Evolutionary conservation across 2,329 filamentous ascomycete genomes (phyloP).

Genomic region (Trichoderma pleuroti): DNA sequence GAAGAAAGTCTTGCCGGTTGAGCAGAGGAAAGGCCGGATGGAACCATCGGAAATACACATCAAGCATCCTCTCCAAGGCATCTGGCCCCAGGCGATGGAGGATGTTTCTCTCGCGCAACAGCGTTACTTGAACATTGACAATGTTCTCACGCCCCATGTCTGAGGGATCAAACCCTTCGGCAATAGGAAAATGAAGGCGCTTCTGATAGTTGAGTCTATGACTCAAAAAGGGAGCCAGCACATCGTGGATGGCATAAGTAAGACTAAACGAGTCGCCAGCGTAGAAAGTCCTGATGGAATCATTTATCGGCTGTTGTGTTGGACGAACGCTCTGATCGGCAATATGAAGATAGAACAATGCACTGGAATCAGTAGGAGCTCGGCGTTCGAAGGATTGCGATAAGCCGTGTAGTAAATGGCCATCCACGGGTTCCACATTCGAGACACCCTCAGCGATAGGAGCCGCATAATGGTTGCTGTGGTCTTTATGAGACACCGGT

Average conservation of each 20-base stretch:
- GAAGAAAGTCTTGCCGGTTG: not conserved
- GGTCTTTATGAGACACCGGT: not conserved
- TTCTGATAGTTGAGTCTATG: not conserved
- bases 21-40: not conserved
- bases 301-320: not conserved
- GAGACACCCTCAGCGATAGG: not conserved
- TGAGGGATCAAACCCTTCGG: not conserved
- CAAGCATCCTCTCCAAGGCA: not conserved
- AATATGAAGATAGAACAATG: not conserved
- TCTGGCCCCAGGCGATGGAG: not conserved
- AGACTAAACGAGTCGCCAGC: slow-evolving; percentile 1
- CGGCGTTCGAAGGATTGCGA: slow-evolving; percentile 2
- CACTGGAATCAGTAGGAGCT: not conserved
- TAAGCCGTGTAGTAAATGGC: not conserved
- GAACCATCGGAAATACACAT: slow-evolving; percentile 1
- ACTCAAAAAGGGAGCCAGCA: not conserved
- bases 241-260: slow-evolving; percentile 6
- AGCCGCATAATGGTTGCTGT: not conserved
- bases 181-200: not conserved
- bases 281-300: slow-evolving; percentile 8
- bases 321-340: slow-evolving; percentile 6
- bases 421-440: not conserved
- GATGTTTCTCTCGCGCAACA: not conserved
- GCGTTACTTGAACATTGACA: not conserved
- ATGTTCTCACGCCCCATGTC: not conserved